These are phyloP conservation scores for Dalbergia cochinchinensis DNA, from an alignment of 306 rosid genomes.

Conservation along the genomic window DNA sequence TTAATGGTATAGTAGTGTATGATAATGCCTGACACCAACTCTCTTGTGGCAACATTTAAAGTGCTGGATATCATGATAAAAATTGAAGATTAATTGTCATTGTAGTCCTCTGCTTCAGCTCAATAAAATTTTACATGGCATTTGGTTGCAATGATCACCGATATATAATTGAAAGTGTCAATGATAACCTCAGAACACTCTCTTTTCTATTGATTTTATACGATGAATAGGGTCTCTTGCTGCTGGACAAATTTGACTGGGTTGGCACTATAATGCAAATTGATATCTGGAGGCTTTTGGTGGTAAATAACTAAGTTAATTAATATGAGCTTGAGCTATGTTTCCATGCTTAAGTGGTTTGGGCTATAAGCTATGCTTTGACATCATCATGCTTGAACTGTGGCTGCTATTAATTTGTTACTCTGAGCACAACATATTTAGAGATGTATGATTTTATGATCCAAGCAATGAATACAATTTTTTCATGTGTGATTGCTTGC, in stretches of 20 bases:
- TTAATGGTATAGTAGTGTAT: slow-evolving; percentile 9
- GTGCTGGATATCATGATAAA: slow-evolving; percentile 1
- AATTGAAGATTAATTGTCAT: slow-evolving; percentile 25
- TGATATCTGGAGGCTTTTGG: slow-evolving; percentile 5
- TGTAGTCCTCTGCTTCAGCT: slow-evolving; percentile 11
- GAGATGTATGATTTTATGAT: slow-evolving; percentile 2
- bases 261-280: slow-evolving; percentile 22
- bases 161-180: no score
- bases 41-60: background rate
- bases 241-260: background rate
- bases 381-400: slow-evolving; percentile 12
- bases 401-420: slow-evolving; percentile 9
- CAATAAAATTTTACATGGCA: no score
- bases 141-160: background rate
- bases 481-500: slow-evolving; percentile 12
- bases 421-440: background rate
- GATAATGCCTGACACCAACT: slow-evolving; percentile 8
- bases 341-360: slow-evolving; percentile 27
- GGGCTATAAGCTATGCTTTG: slow-evolving; percentile 19
- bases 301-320: background rate
- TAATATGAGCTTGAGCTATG: background rate
- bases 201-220: slow-evolving; percentile 7
- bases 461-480: background rate
- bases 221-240: slow-evolving; percentile 5
- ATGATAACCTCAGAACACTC: background rate